Conservation (phyloP, 352 stramenopile species). For the Phytophthora podocarpi region DNA sequence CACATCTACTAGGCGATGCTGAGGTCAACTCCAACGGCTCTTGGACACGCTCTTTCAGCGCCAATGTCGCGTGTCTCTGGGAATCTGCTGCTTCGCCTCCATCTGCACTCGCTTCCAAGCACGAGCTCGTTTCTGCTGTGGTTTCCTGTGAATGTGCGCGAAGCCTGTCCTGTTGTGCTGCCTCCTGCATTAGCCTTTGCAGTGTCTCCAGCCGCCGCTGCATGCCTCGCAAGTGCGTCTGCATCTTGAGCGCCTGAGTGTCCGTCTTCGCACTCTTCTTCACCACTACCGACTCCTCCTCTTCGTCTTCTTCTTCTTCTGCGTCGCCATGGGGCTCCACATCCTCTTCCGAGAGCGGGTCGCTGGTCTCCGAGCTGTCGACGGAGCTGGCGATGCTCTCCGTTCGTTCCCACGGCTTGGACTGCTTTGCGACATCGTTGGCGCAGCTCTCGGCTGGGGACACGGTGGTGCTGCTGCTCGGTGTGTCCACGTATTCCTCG, state of each 20-base stretch:
- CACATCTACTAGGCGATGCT: background rate
- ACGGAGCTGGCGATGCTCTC: conserved; percentile 17
- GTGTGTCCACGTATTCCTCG: conserved; percentile 13
- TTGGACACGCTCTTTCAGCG: background rate
- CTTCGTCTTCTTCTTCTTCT: background rate
- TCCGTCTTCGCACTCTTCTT: background rate
- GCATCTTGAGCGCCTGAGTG: conserved; percentile 7
- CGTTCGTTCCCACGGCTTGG: conserved; percentile 19
- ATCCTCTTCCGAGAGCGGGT: conserved; percentile 14
- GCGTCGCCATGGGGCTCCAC: background rate
- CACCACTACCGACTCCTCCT: background rate
- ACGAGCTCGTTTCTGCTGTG: background rate
- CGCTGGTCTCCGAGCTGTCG: conserved; percentile 22
- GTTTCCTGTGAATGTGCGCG: background rate
- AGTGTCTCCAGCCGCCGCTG: conserved; percentile 21
- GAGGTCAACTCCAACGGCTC: background rate
- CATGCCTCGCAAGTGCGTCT: conserved; percentile 30
- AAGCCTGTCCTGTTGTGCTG: background rate
- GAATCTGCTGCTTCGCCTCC: background rate
- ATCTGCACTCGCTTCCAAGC: background rate
- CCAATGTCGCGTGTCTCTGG: background rate
- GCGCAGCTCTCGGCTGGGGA: conserved; percentile 19
- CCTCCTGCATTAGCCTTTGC: conserved; percentile 26
- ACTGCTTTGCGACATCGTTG: conserved; percentile 2
- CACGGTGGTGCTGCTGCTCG: conserved; percentile 2